A percentile compares a stretch with the other conserved stretches of the same genome.
Conservation (phyloP, 768 basidiomycete species). For the Hemileccinum rubropunctum region DNA sequence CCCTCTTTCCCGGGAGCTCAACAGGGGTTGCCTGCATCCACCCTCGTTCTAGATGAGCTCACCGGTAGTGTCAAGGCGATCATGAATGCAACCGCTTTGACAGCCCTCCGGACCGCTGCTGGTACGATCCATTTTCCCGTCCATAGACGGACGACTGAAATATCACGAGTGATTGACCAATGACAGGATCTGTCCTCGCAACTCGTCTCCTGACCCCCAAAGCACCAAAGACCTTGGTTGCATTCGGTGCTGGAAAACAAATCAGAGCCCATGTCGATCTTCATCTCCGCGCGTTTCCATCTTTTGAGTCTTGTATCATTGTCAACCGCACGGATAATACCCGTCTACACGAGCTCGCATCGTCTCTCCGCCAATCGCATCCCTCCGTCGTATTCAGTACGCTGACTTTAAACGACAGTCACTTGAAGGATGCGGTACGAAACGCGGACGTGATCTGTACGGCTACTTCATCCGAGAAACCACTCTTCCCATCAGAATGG, state of each 20-base stretch:
- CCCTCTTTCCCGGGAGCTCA: slow-evolving; percentile 44
- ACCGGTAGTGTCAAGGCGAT: slow-evolving; percentile 71
- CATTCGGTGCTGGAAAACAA: slow-evolving; percentile 76
- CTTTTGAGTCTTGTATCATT: slow-evolving; percentile 53
- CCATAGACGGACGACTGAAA: background rate
- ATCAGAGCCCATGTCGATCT: slow-evolving; percentile 62
- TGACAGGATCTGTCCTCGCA: slow-evolving; percentile 65
- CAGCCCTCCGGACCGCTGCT: slow-evolving; percentile 80
- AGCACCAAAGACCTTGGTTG: slow-evolving; percentile 46
- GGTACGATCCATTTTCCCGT: slow-evolving; percentile 38
- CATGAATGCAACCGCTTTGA: slow-evolving; percentile 74
- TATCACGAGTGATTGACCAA: background rate
- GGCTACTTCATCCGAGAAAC: slow-evolving; percentile 66
- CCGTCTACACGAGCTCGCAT: slow-evolving; percentile 42
- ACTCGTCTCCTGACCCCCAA: slow-evolving; percentile 48
- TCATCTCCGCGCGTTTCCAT: slow-evolving; percentile 54
- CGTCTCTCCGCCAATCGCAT: slow-evolving; percentile 26
- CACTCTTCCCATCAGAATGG: slow-evolving; percentile 69
- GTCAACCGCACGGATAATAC: slow-evolving; percentile 57
- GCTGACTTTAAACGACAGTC: slow-evolving; percentile 7
- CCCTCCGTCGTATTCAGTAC: slow-evolving; percentile 21
- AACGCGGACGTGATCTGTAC: slow-evolving; percentile 55
- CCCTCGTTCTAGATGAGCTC: slow-evolving; percentile 68
- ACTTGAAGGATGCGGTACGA: slow-evolving; percentile 13
- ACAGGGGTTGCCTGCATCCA: slow-evolving; percentile 72